These are phyloP conservation scores for Aspergillus sp. DNA, from an alignment of 2,329 filamentous ascomycete species.

Conservation along the genomic window DNA sequence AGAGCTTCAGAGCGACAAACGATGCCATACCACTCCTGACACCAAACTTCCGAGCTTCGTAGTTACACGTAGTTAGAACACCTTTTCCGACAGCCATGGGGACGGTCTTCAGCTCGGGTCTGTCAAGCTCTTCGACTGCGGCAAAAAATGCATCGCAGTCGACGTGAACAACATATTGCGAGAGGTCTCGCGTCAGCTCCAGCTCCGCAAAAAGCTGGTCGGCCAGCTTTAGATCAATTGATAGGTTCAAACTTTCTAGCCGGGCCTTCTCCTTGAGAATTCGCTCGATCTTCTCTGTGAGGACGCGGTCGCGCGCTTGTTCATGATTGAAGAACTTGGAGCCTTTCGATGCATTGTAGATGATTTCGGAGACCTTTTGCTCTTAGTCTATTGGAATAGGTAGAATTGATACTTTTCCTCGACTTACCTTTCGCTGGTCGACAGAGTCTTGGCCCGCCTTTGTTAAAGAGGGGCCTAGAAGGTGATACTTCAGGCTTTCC, in stretches of 20 bases:
- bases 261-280: slow-evolving; percentile 76
- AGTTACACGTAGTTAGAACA: slow-evolving; percentile 78
- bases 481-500: slow-evolving; percentile 81
- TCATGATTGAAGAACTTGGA: slow-evolving; percentile 96
- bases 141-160: slow-evolving; percentile 99
- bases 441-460: slow-evolving; percentile 93
- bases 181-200: slow-evolving; percentile 77
- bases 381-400: slow-evolving; percentile 11
- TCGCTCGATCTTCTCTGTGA: slow-evolving; percentile 83
- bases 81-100: slow-evolving; percentile 89
- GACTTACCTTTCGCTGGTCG: slow-evolving; percentile 78
- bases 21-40: slow-evolving; percentile 94
- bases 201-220: slow-evolving; percentile 81
- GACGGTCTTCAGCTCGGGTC: slow-evolving; percentile 80
- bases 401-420: background rate
- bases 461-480: slow-evolving; percentile 87
- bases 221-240: slow-evolving; percentile 72
- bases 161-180: slow-evolving; percentile 84
- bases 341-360: slow-evolving; percentile 94
- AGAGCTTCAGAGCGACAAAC: slow-evolving; percentile 93
- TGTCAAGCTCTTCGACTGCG: slow-evolving; percentile 82
- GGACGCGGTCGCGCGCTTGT: slow-evolving; percentile 75
- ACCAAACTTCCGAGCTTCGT: slow-evolving; percentile 85
- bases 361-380: slow-evolving; percentile 82
- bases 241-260: slow-evolving; percentile 76